phyloP scores from a whole-genome alignment of 202 grass and related monocot genomes.

The Elaeis oleifera region DNA sequence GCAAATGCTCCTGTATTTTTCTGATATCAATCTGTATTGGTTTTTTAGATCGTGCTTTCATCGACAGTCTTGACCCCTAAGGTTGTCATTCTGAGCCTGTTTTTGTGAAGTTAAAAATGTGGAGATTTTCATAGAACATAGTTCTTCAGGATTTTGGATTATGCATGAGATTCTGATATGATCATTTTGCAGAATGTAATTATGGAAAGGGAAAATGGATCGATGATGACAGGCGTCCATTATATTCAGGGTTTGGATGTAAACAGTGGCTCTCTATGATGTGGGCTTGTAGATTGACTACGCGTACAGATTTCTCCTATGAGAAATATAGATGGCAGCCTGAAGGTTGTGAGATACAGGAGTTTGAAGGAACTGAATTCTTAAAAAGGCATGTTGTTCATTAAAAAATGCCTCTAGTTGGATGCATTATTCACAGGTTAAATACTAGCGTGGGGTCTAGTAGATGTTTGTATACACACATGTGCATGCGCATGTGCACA shows the following conservation, averaged over 20 bases:
- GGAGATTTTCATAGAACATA: neutral
- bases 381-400: constrained; percentile 52
- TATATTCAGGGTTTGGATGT: constrained; percentile 84
- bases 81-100: no score
- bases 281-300: constrained; percentile 82
- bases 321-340: constrained; percentile 86
- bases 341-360: constrained; percentile 59
- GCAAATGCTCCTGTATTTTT: no score
- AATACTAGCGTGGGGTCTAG: no score
- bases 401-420: no score
- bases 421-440: no score
- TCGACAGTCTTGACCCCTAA: no score
- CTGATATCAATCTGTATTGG: no score
- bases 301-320: constrained; percentile 67
- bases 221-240: constrained; percentile 45
- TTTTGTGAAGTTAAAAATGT: no score
- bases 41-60: no score
- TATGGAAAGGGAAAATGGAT: constrained; percentile 81
- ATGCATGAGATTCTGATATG: neutral
- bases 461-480: no score
- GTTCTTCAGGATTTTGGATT: no score
- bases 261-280: constrained; percentile 77
- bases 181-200: constrained; percentile 48
- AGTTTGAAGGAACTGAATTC: constrained; percentile 56
- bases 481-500: no score